Conservation (phyloP, 805 yeast species). For the Wickerhamomyces bovis region DNA sequence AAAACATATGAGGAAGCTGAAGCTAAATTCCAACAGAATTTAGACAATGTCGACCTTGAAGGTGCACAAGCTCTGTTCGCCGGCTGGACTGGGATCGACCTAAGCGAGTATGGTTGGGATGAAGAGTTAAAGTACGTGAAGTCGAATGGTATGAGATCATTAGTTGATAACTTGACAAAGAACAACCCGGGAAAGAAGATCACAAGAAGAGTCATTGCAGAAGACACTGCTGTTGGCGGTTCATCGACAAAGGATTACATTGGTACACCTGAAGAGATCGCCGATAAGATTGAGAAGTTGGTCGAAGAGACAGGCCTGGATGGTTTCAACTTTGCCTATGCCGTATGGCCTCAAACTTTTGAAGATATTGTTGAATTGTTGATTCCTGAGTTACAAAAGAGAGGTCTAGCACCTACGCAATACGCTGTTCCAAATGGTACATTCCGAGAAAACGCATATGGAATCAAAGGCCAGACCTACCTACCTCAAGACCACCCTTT, state of each 20-base stretch:
- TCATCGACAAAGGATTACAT: slow-evolving; percentile 21
- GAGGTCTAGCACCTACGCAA: slow-evolving; percentile 12
- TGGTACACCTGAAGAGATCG: slow-evolving; percentile 35
- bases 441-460: slow-evolving; percentile 9
- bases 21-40: slow-evolving; percentile 26
- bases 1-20: slow-evolving; percentile 34
- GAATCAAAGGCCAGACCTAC: slow-evolving; percentile 7
- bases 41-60: slow-evolving; percentile 27
- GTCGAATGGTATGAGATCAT: slow-evolving; percentile 16
- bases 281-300: slow-evolving; percentile 32
- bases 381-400: slow-evolving; percentile 27
- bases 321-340: slow-evolving; percentile 29
- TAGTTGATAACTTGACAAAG: slow-evolving; percentile 22
- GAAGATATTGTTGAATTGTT: slow-evolving; percentile 34
- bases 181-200: slow-evolving; percentile 19
- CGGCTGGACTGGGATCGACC: slow-evolving; percentile 37
- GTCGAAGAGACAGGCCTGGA: slow-evolving; percentile 29
- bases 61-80: slow-evolving; percentile 35
- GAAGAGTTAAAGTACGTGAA: slow-evolving; percentile 25
- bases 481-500: slow-evolving; percentile 6
- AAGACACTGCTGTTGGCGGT: slow-evolving; percentile 22
- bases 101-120: slow-evolving; percentile 27
- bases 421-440: slow-evolving; percentile 26
- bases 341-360: slow-evolving; percentile 33
- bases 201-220: slow-evolving; percentile 20